These are phyloP conservation scores for Conticribra weissflogii DNA, from an alignment of 108 stramenopile species.

Conservation along the genomic window DNA sequence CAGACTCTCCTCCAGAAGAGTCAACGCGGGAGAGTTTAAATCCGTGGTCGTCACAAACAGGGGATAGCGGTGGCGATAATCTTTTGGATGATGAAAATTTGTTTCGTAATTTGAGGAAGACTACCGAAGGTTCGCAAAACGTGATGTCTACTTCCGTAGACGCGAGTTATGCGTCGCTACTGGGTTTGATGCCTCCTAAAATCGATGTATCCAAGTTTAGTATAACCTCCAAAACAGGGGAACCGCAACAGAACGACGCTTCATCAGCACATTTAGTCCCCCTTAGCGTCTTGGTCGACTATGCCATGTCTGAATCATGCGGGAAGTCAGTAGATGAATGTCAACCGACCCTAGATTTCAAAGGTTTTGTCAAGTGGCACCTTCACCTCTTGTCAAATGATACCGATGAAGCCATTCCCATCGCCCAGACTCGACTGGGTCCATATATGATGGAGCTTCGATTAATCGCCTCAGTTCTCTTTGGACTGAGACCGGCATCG, in stretches of 20 bases:
- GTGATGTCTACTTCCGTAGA: constrained; percentile 35
- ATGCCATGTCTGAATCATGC: constrained; percentile 45
- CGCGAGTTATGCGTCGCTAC: constrained; percentile 45
- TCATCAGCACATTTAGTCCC: constrained; percentile 25
- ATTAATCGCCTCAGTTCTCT: constrained; percentile 76
- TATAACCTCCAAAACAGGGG: background rate
- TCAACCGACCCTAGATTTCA: constrained; percentile 36
- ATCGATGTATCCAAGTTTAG: constrained; percentile 36
- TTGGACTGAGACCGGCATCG: constrained; percentile 75
- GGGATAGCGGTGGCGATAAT: constrained; percentile 16
- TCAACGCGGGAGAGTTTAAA: constrained; percentile 7
- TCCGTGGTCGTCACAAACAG: constrained; percentile 42
- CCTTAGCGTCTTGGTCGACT: constrained; percentile 48
- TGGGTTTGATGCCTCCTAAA: constrained; percentile 63
- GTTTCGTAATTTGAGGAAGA: constrained; percentile 12
- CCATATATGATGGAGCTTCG: constrained; percentile 74
- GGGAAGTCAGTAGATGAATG: background rate
- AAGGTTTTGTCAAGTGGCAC: constrained; percentile 77
- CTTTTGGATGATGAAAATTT: constrained; percentile 8
- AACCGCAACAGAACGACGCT: constrained; percentile 2
- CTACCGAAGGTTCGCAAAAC: constrained; percentile 2
- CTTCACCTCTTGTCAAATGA: constrained; percentile 28
- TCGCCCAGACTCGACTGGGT: constrained; percentile 52
- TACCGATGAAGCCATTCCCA: constrained; percentile 20
- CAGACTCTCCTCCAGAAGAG: constrained; percentile 56